Evolutionary conservation across 129 eudicot species (phyloP).

Genomic region (Tagetes patula): DNA sequence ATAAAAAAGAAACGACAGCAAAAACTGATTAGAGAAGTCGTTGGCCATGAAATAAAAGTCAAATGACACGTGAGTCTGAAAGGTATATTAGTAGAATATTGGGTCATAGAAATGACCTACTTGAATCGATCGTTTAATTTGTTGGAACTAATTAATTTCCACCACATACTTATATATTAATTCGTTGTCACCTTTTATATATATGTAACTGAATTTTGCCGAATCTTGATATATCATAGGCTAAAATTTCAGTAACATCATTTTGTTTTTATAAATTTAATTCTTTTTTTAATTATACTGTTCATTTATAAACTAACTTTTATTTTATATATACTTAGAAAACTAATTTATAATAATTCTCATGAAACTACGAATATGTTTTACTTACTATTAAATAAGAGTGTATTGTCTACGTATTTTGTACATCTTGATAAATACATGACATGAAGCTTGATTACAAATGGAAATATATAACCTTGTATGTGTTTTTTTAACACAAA

Average conservation of each 20-base stretch:
- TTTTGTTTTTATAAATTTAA: not conserved
- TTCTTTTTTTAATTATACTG: not conserved
- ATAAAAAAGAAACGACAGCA: not conserved
- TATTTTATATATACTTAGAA: not conserved
- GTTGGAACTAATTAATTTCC: conserved; percentile 24
- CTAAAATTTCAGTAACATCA: conserved; percentile 10
- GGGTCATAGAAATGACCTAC: conserved; percentile 9
- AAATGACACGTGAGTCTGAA: conserved; percentile 32
- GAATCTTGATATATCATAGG: not conserved
- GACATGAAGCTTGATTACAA: too few species aligned
- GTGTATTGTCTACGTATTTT: not conserved
- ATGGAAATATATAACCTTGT: too few species aligned
- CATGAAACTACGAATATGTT: not conserved
- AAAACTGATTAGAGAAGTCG: conserved; percentile 12
- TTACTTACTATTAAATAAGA: not conserved
- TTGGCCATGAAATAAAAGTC: conserved; percentile 21
- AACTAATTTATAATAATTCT: not conserved
- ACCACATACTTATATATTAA: conserved; percentile 24
- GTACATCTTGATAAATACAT: too few species aligned
- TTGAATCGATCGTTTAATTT: conserved; percentile 15
- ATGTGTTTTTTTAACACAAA: too few species aligned
- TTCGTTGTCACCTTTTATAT: conserved; percentile 4
- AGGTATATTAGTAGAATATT: conserved; percentile 16
- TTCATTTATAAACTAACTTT: not conserved
- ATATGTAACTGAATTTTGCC: not conserved